Base-by-base conservation (phyloP, 306 rosid species). In the Mimosa bimucronata region DNA sequence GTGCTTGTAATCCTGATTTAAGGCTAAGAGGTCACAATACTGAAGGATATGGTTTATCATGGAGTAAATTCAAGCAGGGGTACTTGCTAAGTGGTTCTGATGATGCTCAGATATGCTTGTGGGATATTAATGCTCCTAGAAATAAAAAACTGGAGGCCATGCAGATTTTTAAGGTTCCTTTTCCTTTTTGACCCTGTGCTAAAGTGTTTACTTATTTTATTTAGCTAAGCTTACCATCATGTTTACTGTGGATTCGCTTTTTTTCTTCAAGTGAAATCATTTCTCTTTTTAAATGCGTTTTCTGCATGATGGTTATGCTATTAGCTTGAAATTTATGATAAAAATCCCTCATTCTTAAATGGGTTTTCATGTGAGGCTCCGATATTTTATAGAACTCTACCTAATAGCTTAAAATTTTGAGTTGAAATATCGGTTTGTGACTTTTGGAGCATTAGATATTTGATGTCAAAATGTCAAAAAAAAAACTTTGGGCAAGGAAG, bases 21-120 rank as follows among this genome's bases (percentile, higher is more conserved):
- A 90, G 97, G 81, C 78, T 96, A 55, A 85, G 97, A 73, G 99
- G 99, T 29, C 99, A 96, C 82, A 93, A 81, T 79, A 93, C 97
- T 16, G 98, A 96, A 86, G 98, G 99, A 2, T 96, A 96, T 87
- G 99, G 98, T 44, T 85, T 96, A 67, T 93, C 98, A 1, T 96
- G 99, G 99, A 93, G 97, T 80, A 93, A 84, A 80, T 96, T 96
- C 83, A 96, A 96, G 85, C 81, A 88, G 83, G 98, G 99, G 9
- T 97, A 91, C 89, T 86, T 96, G 74, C 85, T 96, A 64, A 93
- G 99, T 71, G 99, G 99, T 55, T 96, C 99, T 74, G 98, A 93
- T 81, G 98, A 96, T 90, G 98, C 99, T 60, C 98, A 96, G 83
- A 96, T 96, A 83, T 96, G 99, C 83, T 80, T 96, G 83, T 96